These are phyloP conservation scores for Penicillium parvum DNA, from an alignment of 495 filamentous ascomycete species.

Conservation along the genomic window DNA sequence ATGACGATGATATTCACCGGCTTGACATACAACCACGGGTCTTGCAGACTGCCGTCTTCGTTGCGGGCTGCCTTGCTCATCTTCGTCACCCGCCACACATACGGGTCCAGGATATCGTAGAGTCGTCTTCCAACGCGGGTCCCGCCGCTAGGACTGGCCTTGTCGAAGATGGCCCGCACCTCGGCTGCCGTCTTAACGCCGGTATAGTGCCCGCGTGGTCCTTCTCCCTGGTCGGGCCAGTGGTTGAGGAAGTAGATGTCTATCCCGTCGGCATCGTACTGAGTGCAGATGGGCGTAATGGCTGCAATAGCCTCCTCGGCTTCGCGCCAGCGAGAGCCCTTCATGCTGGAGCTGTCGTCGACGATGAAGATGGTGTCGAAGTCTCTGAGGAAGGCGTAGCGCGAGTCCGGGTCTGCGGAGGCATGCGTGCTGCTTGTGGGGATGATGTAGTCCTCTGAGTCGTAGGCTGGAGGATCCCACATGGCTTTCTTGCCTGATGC, in stretches of 20 bases:
- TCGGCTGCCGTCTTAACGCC: conserved; percentile 50
- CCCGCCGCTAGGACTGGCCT: conserved; percentile 56
- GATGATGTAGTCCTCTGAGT: conserved; percentile 5
- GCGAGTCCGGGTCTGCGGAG: conserved; percentile 27
- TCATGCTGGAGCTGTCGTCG: conserved; percentile 90
- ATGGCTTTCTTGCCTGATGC: not conserved
- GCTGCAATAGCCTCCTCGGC: conserved; percentile 64
- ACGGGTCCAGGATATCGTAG: conserved; percentile 67
- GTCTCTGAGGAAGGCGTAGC: conserved; percentile 73
- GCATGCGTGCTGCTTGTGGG: conserved; percentile 1
- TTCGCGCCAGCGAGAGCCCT: conserved; percentile 71
- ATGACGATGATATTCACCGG: conserved; percentile 93
- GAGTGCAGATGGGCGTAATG: conserved; percentile 82
- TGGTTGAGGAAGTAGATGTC: conserved; percentile 92
- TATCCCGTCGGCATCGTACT: conserved; percentile 82
- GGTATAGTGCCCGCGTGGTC: conserved; percentile 40
- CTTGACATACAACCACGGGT: conserved; percentile 44
- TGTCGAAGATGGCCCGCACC: conserved; percentile 63
- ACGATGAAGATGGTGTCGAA: conserved; percentile 95
- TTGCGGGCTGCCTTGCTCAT: conserved; percentile 41
- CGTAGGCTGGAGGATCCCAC: conserved; percentile 38
- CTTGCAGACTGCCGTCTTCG: conserved; percentile 20
- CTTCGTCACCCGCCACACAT: conserved; percentile 46
- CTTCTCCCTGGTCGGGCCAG: conserved; percentile 17
- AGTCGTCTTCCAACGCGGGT: conserved; percentile 78